A percentile compares a stretch with the other conserved stretches of the same genome.
Evolutionary conservation across 2,329 filamentous ascomycete genomes (phyloP).

Genomic region (Penicillium sp.): DNA sequence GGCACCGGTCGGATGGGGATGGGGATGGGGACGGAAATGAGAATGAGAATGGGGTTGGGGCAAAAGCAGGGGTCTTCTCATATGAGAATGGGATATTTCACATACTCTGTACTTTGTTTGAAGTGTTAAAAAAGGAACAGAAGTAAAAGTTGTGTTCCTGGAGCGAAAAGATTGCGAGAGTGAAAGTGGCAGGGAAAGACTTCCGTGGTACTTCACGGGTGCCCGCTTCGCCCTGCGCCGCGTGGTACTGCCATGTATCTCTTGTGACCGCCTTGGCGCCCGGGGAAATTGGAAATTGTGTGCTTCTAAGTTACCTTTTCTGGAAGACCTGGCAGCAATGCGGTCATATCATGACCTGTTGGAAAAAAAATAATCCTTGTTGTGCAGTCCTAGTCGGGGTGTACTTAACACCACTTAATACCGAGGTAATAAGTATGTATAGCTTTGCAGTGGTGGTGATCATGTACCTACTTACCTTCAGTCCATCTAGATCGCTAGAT

Average conservation of each 20-base stretch:
- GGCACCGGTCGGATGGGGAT: slow-evolving; percentile 5
- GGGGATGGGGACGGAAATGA: neutral
- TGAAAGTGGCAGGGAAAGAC: neutral
- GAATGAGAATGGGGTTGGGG: neutral
- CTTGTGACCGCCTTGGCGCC: neutral
- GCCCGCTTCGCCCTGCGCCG: neutral
- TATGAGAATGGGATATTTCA: neutral
- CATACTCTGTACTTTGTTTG: neutral
- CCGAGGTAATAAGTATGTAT: no score
- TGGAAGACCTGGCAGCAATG: neutral
- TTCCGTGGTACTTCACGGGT: neutral
- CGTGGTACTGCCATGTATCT: neutral
- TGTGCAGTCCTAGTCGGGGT: no score
- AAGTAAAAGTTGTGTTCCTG: neutral
- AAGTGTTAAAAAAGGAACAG: neutral
- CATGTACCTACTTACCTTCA: no score
- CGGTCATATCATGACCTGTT: neutral
- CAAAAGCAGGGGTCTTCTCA: neutral
- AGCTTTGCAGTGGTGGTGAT: no score
- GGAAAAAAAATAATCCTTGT: no score
- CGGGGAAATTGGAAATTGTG: neutral
- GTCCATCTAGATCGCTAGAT: no score
- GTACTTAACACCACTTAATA: no score
- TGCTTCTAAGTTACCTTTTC: no score
- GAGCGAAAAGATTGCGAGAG: neutral